Evolutionary conservation across 2,329 filamentous ascomycete species (phyloP), one percentile per base, ranked within the genome.

Genomic region (Xylariaceae sp.): DNA sequence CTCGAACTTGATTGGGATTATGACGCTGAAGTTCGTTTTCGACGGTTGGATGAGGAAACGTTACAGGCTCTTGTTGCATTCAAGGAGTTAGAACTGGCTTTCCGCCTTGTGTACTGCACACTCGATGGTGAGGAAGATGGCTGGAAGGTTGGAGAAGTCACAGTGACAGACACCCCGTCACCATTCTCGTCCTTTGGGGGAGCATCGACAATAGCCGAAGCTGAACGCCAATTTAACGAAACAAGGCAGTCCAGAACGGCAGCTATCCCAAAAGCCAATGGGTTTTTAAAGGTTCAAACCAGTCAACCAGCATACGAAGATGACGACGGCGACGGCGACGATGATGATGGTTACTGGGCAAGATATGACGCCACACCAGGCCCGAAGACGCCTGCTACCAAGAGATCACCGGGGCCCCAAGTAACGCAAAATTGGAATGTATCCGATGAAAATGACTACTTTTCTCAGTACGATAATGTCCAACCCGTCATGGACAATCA

Each of bases 401-500:
- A 85, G 64, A 76, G 74, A 21, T 86, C 85, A 4, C 85, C 86
- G 3, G 84, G 80, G 12, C 85, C 86, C 13, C 64, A 63, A 60
- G 61, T 68, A 61, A 56, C 67, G 60, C 54, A 70, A 61, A 47
- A 65, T 32, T 63, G 63, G 49, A 61, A 62, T 48, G 58, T 70
- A 9, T 73, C 75, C 7, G 75, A 76, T 18, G 88, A 92, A 57
- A 81, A 86, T 44, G 84, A 84, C 41, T 92, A 92, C 69, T 92
- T 83, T 68, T 82, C 86, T 16, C 84, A 86, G 66, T 92, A 94
- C 68, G 85, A 87, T 62, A 76, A 81, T 58, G 87, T 92, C 8
- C 88, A 92, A 67, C 87, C 88, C 2, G 88, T 88, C 30, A 83
- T 92, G 76, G 89, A 92, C 69, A 83, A 83, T 52, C 84, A 92